A percentile compares a stretch with the other conserved stretches of the same genome.
phyloP scores from a whole-genome alignment of 495 filamentous ascomycete species.

The Talaromyces trachyspermus region DNA sequence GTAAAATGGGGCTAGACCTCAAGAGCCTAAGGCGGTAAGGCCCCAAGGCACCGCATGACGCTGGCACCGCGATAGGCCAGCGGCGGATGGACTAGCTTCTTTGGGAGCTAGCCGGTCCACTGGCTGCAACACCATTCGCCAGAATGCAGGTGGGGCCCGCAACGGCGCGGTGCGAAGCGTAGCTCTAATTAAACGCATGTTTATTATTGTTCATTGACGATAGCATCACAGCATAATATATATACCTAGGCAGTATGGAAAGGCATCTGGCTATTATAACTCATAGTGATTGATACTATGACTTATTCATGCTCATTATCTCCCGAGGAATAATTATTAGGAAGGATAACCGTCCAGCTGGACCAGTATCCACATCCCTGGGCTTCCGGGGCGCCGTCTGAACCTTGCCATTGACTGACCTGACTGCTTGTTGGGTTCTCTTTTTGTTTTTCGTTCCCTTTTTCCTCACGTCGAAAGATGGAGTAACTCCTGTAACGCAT shows the following conservation, averaged over 20 bases:
- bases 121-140: background rate
- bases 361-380: constrained; percentile 1
- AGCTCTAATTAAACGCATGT: background rate
- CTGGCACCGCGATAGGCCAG: too few species aligned
- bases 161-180: constrained; percentile 9
- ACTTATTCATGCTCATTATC: background rate
- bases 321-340: background rate
- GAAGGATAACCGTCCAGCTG: background rate
- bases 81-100: too few species aligned
- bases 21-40: too few species aligned
- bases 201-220: background rate
- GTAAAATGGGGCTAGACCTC: too few species aligned
- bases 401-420: background rate
- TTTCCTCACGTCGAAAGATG: too few species aligned
- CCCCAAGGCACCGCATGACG: too few species aligned
- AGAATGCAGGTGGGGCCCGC: background rate
- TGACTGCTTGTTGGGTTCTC: background rate
- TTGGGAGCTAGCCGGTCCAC: background rate
- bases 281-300: background rate
- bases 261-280: too few species aligned
- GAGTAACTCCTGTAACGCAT: too few species aligned
- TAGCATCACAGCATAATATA: background rate
- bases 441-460: background rate
- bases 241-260: too few species aligned
- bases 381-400: constrained; percentile 2